A percentile compares a stretch with the other conserved stretches of the same genome.
phyloP scores from a whole-genome alignment of 108 stramenopile species.

The Fragilariopsis cylindrus region DNA sequence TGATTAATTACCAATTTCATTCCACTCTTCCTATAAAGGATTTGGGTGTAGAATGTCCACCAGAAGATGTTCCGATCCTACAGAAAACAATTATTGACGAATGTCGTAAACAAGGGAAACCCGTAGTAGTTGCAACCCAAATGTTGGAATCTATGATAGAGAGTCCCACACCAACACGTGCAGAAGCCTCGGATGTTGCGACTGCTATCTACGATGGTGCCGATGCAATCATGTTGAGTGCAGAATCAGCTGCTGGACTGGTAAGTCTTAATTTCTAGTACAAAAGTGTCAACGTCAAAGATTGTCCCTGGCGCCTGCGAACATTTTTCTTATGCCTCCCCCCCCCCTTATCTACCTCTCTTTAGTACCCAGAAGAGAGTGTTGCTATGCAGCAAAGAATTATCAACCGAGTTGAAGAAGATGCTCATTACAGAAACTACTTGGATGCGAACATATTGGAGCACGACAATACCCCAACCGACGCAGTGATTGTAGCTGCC shows the following conservation, averaged over 20 bases:
- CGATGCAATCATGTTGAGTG: slow-evolving; percentile 95
- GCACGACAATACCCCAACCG: slow-evolving; percentile 79
- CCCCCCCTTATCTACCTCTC: too few species aligned
- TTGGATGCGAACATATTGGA: slow-evolving; percentile 44
- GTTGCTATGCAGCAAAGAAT: slow-evolving; percentile 96
- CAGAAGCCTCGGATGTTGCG: slow-evolving; percentile 94
- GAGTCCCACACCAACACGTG: slow-evolving; percentile 91
- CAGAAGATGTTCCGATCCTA: slow-evolving; percentile 94
- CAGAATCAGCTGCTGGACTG: slow-evolving; percentile 89
- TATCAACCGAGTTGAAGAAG: slow-evolving; percentile 90
- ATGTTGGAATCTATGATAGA: slow-evolving; percentile 93
- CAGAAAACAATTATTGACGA: slow-evolving; percentile 95
- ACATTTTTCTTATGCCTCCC: too few species aligned
- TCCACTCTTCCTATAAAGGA: slow-evolving; percentile 40
- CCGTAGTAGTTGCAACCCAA: slow-evolving; percentile 53
- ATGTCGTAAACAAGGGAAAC: slow-evolving; percentile 75
- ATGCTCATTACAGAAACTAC: slow-evolving; percentile 70
- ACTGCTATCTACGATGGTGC: slow-evolving; percentile 97
- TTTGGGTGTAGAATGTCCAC: slow-evolving; percentile 94
- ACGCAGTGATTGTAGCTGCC: slow-evolving; percentile 90
- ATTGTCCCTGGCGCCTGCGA: not conserved
- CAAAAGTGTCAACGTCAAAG: too few species aligned
- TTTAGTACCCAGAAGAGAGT: slow-evolving; percentile 86
- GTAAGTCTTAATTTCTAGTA: slow-evolving; percentile 25
- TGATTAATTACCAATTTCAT: too few species aligned